phyloP scores from a whole-genome alignment of 78 protist genomes.

The Cavenderia fasciculata region DNA sequence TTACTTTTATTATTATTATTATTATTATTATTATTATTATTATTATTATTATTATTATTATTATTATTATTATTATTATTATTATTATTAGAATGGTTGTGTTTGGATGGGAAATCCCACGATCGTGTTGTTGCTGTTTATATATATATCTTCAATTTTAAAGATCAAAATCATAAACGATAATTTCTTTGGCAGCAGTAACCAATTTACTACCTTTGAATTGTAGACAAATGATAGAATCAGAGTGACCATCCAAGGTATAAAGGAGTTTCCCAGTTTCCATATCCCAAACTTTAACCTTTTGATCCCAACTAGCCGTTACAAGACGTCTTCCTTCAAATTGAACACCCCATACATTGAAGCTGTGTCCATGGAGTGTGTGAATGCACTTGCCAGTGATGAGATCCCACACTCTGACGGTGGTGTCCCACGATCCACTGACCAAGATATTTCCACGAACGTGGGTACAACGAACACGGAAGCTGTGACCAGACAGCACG shows the following conservation, averaged over 20 bases:
- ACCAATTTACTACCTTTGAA: slow-evolving; percentile 66
- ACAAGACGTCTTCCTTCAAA: slow-evolving; percentile 73
- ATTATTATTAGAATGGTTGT: too few relatives aligned
- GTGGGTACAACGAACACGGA: slow-evolving; percentile 46
- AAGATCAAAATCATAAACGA: slow-evolving; percentile 64
- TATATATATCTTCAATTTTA: too few relatives aligned
- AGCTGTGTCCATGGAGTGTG: slow-evolving; percentile 69
- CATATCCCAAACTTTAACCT: slow-evolving; percentile 74
- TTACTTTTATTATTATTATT: neutral
- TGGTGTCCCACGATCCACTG: slow-evolving; percentile 69
- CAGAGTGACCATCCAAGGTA: slow-evolving; percentile 63
- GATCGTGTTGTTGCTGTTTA: too few relatives aligned
- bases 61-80: too few relatives aligned
- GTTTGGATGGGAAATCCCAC: too few relatives aligned
- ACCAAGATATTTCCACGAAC: slow-evolving; percentile 45
- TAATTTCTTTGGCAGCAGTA: slow-evolving; percentile 74
- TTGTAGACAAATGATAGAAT: slow-evolving; percentile 72
- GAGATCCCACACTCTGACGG: slow-evolving; percentile 72
- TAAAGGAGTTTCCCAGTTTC: slow-evolving; percentile 37
- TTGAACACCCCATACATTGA: slow-evolving; percentile 61
- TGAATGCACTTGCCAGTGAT: slow-evolving; percentile 54
- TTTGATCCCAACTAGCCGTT: slow-evolving; percentile 71
- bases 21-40: neutral
- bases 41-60: neutral
- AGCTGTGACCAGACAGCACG: slow-evolving; percentile 59